A percentile compares a stretch with the other conserved stretches of the same genome.
Evolutionary conservation across 1,284 basidiomycete species (phyloP).

Genomic region (Exsudoporus floridanus): DNA sequence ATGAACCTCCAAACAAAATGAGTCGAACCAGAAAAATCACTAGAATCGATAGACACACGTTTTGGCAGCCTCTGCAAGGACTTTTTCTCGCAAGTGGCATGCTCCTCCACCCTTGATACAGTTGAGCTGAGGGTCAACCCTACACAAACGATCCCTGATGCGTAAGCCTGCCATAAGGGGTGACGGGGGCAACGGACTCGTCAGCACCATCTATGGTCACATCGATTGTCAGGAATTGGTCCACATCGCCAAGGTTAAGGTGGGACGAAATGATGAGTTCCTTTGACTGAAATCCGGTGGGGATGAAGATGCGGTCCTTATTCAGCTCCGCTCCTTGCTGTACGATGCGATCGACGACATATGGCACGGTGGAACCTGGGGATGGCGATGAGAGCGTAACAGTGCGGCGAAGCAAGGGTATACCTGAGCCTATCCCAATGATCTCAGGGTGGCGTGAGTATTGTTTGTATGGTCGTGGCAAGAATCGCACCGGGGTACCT

Average conservation of each 20-base stretch:
- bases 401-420: background rate
- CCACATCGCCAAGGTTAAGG: conserved; percentile 87
- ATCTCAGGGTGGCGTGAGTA: conserved; percentile 48
- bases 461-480: background rate
- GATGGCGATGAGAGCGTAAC: conserved; percentile 1
- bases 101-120: conserved; percentile 98
- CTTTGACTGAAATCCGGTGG: conserved; percentile 95
- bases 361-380: conserved; percentile 92
- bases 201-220: conserved; percentile 98
- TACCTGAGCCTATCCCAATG: conserved; percentile 88
- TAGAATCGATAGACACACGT: conserved; percentile 45
- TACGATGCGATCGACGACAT: conserved; percentile 93
- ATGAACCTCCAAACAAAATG: conserved; percentile 62
- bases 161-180: background rate
- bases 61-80: conserved; percentile 93
- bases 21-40: background rate
- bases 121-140: conserved; percentile 87
- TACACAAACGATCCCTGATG: conserved; percentile 33
- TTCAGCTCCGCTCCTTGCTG: conserved; percentile 81
- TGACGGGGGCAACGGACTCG: conserved; percentile 68
- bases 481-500: conserved; percentile 49
- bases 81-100: conserved; percentile 96
- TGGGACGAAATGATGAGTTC: conserved; percentile 87
- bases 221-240: conserved; percentile 87
- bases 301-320: conserved; percentile 82